Evolutionary conservation across 768 basidiomycete genomes (phyloP), one percentile per base, ranked within the genome.

Genomic region (Rhodocollybia butyracea): DNA sequence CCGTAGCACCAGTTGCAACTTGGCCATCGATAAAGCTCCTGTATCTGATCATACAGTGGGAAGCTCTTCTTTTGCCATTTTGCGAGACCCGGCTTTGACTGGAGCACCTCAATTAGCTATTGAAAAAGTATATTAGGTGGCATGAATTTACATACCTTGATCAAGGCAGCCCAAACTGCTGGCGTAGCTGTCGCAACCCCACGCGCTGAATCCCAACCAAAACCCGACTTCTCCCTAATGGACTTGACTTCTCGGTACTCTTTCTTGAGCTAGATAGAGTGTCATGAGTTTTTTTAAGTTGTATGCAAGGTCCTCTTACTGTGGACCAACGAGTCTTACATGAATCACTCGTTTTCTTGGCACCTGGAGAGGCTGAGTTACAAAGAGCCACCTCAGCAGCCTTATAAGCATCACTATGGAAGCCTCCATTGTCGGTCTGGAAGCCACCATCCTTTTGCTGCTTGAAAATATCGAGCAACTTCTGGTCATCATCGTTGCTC

Each of bases 1-100:
- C 61, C 32, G 36, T 52, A 27, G 46, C 54, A 3, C 61, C 62
- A 38, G 55, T 62, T 2, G 61, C 60, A 40, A 61, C 51, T 42
- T 46, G 22, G 17, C 51, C 55, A 2, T 52, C 22, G 15, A 62
- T 48, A 47, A 62, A 57, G 26, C n/a, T 29, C 43, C 13, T 46
- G 5, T 13, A 62, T 50, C 15, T 54, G 50, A 56, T 59, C 48
- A 38, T 57, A 60, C 21, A 60, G 48, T 4, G 61, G 62, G 29
- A 63, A 63, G 11, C 50, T 31, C 19, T 19, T 60, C 5, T 52
- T 57, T 21, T 47, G 41, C 62, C 62, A 63, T n/a, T 13, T 11
- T 31, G 5, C 13, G 11, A 32, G 26, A 12, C 21, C 22, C 15
- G 51, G 32, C 22, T 40, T 40, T 24, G 4, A 12, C 51, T 51